phyloP scores from a whole-genome alignment of 257 asterid genomes.

The Solanum appendiculatum region DNA sequence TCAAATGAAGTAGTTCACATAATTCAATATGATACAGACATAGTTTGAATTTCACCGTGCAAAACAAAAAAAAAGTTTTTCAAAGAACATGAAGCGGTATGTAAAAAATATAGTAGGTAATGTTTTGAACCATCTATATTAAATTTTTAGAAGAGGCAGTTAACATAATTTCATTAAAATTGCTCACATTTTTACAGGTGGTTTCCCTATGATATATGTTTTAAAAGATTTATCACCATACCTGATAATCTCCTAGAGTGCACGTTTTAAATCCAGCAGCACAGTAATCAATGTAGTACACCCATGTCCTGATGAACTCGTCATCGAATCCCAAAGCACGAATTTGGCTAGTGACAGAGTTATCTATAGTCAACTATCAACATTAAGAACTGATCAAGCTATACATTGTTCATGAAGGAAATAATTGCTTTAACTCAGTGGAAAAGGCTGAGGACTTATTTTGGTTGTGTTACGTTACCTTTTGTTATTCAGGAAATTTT shows the following conservation, averaged over 20 bases:
- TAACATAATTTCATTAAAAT: no score
- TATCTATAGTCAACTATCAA: neutral
- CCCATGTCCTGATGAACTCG: neutral
- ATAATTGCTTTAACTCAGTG: neutral
- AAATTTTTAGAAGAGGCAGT: no score
- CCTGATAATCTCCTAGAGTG: neutral
- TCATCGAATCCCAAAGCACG: neutral
- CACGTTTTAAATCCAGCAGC: neutral
- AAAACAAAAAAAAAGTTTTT: no score
- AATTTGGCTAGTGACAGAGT: neutral
- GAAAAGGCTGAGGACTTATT: neutral
- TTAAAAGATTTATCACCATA: neutral
- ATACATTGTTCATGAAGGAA: neutral
- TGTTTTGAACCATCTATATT: no score
- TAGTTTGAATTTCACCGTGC: neutral
- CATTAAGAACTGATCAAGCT: neutral
- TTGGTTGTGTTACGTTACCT: constrained; percentile 21
- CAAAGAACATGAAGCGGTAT: no score
- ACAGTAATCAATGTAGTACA: neutral
- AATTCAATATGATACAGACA: neutral
- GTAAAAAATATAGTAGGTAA: no score
- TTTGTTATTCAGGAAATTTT: constrained; percentile 46
- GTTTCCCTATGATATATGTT: neutral
- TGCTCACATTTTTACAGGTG: no score
- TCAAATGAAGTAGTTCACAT: neutral